Evolutionary conservation across 2,329 filamentous ascomycete genomes (phyloP), one percentile per base, ranked within the genome.

Genomic region (Penicillium sp.): DNA sequence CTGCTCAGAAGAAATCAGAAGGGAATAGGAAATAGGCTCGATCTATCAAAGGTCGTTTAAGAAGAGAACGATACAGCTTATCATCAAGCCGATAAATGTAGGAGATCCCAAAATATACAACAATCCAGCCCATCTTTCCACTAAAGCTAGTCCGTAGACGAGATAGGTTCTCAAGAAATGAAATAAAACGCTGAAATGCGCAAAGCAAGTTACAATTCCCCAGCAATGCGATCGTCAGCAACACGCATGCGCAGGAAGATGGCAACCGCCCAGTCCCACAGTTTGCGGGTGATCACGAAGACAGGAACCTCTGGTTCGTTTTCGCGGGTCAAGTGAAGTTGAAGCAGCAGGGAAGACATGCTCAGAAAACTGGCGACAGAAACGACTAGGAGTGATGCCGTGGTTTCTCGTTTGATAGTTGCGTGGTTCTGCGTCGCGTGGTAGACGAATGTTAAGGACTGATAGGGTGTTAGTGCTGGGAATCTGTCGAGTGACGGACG

Each of bases 401-500:
- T 82, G 1, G 86, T 89, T 70, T 89, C 86, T 61, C 86, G 87
- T 61, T 84, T 81, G 58, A 89, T 89, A 60, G 83, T 87, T 63
- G 88, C 85, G 62, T 86, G 86, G 57, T 85, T 83, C 67, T 89
- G 84, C 11, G 84, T 87, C 50, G 86, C 75, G 65, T 89, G 86
- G 69, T 90, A 89, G 56, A 85, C 77, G 44, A 85, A 77, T 1
- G 86, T 89, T 32, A 89, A 71, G 34, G 82, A 85, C 82, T 86
- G 57, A n/a, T 46, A 35, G 5, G 31, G 28, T 16, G 32, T 58
- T 22, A 51, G 35, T 41, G 14, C 27, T 31, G 14, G 4, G 22
- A 14, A 23, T 47, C 16, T 20, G 22, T 47, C 46, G 22, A 10
- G 35, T 23, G 27, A 22, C 38, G 6, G 3, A 10, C 18, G 24